A percentile compares a stretch with the other conserved stretches of the same genome.
Evolutionary conservation across 371 early-diverging fungal species (phyloP).

Genomic region (Lichtheimia hyalospora): DNA sequence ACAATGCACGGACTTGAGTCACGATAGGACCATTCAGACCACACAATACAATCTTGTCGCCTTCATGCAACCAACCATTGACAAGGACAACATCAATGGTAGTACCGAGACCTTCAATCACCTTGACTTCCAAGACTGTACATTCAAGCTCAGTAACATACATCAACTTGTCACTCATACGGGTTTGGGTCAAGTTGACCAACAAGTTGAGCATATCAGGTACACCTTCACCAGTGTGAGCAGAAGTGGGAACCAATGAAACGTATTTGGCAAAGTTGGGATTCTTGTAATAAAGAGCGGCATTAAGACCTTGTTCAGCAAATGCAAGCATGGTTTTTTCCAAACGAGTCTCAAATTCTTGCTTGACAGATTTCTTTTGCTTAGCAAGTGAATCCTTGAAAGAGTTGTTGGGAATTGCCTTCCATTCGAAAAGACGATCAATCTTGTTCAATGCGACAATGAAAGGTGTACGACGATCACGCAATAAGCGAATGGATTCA

Average conservation of each 20-base stretch:
- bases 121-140: constrained; percentile 99
- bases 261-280: constrained; percentile 94
- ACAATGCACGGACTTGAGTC: constrained; percentile 92
- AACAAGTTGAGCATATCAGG: constrained; percentile 97
- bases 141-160: constrained; percentile 97
- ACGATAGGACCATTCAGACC: constrained; percentile 98
- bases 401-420: constrained; percentile 80
- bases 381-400: constrained; percentile 79
- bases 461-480: constrained; percentile 98
- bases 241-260: constrained; percentile 99
- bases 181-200: constrained; percentile 91
- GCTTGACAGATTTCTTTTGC: constrained; percentile 78
- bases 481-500: constrained; percentile 95
- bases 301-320: constrained; percentile 98
- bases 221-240: constrained; percentile 99
- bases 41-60: constrained; percentile 97
- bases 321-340: constrained; percentile 85
- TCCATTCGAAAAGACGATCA: constrained; percentile 98
- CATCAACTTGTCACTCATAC: constrained; percentile 96
- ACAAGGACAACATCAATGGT: constrained; percentile 99
- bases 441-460: constrained; percentile 99
- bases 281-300: constrained; percentile 96
- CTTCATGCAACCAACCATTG: constrained; percentile 97
- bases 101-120: constrained; percentile 99
- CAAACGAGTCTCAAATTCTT: constrained; percentile 92